These are phyloP conservation scores for Penicillium cinerascens DNA, from an alignment of 495 filamentous ascomycete species.

Conservation along the genomic window DNA sequence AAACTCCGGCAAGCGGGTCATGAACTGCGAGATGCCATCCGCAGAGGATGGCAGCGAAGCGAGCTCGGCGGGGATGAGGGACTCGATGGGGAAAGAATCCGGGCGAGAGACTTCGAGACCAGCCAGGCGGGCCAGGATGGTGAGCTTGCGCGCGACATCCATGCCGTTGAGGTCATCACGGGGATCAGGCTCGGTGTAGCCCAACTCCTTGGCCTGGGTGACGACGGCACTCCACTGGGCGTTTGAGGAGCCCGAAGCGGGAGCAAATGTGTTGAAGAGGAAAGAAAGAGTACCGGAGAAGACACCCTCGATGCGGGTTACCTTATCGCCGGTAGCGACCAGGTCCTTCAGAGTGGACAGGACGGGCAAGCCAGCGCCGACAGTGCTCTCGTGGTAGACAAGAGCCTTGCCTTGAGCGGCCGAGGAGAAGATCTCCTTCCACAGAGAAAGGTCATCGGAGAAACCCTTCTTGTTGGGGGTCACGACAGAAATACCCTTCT, in stretches of 20 bases:
- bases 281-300: conserved; percentile 96
- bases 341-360: conserved; percentile 86
- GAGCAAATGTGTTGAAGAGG: conserved; percentile 92
- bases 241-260: conserved; percentile 54
- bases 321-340: conserved; percentile 78
- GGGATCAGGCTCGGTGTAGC: conserved; percentile 96
- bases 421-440: conserved; percentile 72
- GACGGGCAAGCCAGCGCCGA: conserved; percentile 85
- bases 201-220: conserved; percentile 83
- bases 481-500: conserved; percentile 75
- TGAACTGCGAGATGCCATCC: conserved; percentile 65
- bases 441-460: conserved; percentile 66
- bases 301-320: conserved; percentile 85
- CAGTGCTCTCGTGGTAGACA: conserved; percentile 86
- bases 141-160: conserved; percentile 95
- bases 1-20: conserved; percentile 69
- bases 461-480: conserved; percentile 98
- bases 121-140: conserved; percentile 80
- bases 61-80: conserved; percentile 78
- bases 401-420: conserved; percentile 60
- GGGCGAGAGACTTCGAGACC: conserved; percentile 74
- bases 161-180: conserved; percentile 93
- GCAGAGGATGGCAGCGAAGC: conserved; percentile 64
- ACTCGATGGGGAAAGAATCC: conserved; percentile 86
- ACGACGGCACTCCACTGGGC: conserved; percentile 85